These are phyloP conservation scores for Debaryomyces nepalensis DNA, from an alignment of 1,139 yeast species.

Conservation along the genomic window DNA sequence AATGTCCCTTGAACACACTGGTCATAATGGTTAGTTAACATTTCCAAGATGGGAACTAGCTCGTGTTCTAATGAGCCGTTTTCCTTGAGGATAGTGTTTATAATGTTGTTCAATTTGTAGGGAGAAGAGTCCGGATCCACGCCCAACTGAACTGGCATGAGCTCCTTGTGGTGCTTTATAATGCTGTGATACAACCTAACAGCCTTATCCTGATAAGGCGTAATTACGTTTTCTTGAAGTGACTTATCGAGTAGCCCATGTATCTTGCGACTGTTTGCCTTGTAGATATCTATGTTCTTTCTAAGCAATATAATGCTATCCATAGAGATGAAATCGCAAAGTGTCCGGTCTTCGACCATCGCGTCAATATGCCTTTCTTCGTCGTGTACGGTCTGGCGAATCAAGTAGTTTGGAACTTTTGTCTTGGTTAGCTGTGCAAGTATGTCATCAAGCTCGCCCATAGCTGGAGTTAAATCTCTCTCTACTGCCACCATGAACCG, in stretches of 20 bases:
- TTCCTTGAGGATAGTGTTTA: slow-evolving; percentile 36
- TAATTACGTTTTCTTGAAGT: slow-evolving; percentile 22
- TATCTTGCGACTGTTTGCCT: slow-evolving; percentile 31
- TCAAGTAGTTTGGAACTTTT: slow-evolving; percentile 35
- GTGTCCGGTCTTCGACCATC: slow-evolving; percentile 14
- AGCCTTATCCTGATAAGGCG: slow-evolving; percentile 21
- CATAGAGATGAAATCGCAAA: slow-evolving; percentile 41
- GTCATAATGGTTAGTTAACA: slow-evolving; percentile 82
- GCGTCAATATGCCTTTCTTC: slow-evolving; percentile 7
- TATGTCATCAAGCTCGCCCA: slow-evolving; percentile 32
- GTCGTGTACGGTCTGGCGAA: slow-evolving; percentile 17
- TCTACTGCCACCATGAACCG: slow-evolving; percentile 22
- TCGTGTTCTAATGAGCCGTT: slow-evolving; percentile 66
- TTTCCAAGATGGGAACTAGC: slow-evolving; percentile 68
- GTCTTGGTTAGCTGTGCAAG: slow-evolving; percentile 29
- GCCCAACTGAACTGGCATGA: slow-evolving; percentile 26
- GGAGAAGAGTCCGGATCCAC: slow-evolving; percentile 16
- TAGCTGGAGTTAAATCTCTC: slow-evolving; percentile 30
- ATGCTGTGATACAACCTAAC: slow-evolving; percentile 23
- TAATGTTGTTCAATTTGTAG: slow-evolving; percentile 21
- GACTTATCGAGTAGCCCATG: slow-evolving; percentile 26
- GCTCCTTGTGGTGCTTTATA: slow-evolving; percentile 27
- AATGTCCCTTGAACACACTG: slow-evolving; percentile 58
- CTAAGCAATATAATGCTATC: slow-evolving; percentile 35
- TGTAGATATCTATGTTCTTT: slow-evolving; percentile 34